A percentile compares a stretch with the other conserved stretches of the same genome.
Conservation (phyloP, 2,329 filamentous ascomycete genomes). For the Shiraia sp. region DNA sequence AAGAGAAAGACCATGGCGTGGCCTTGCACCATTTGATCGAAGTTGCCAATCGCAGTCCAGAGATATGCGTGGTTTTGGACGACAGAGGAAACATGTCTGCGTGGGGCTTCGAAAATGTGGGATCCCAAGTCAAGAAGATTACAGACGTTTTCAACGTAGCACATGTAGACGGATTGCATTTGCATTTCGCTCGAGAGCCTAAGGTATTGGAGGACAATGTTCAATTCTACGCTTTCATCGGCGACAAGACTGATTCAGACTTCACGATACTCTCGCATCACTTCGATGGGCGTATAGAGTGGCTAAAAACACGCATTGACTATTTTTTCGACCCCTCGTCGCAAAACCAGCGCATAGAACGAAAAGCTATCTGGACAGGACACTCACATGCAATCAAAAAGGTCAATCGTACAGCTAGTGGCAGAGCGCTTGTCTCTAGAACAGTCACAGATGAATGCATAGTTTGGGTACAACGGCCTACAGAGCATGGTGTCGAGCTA, state of each 20-base stretch:
- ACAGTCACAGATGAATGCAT: conserved; percentile 79
- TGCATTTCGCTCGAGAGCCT: conserved; percentile 43
- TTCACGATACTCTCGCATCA: conserved; percentile 79
- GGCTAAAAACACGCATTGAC: conserved; percentile 78
- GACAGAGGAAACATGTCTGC: conserved; percentile 84
- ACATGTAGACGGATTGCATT: conserved; percentile 66
- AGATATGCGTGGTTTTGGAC: conserved; percentile 85
- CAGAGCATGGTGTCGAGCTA: conserved; percentile 57
- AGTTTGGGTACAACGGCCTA: conserved; percentile 74
- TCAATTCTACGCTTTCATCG: conserved; percentile 75
- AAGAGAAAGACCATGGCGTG: conserved; percentile 65
- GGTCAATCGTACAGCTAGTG: conserved; percentile 82
- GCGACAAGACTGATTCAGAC: conserved; percentile 61
- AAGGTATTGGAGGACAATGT: conserved; percentile 58
- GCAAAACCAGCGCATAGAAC: conserved; percentile 59
- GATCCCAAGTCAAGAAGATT: conserved; percentile 67
- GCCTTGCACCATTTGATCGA: conserved; percentile 84
- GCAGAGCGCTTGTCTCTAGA: conserved; percentile 77
- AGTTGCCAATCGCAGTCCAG: conserved; percentile 80
- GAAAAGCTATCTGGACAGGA: conserved; percentile 76
- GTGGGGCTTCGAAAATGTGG: conserved; percentile 88
- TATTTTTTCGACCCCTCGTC: conserved; percentile 76
- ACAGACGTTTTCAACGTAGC: conserved; percentile 83
- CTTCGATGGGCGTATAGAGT: conserved; percentile 82
- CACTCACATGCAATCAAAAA: conserved; percentile 82